Evolutionary conservation across 2,329 filamentous ascomycete species (phyloP), one percentile per base, ranked within the genome.

Genomic region (Coniochaeta sp.): DNA sequence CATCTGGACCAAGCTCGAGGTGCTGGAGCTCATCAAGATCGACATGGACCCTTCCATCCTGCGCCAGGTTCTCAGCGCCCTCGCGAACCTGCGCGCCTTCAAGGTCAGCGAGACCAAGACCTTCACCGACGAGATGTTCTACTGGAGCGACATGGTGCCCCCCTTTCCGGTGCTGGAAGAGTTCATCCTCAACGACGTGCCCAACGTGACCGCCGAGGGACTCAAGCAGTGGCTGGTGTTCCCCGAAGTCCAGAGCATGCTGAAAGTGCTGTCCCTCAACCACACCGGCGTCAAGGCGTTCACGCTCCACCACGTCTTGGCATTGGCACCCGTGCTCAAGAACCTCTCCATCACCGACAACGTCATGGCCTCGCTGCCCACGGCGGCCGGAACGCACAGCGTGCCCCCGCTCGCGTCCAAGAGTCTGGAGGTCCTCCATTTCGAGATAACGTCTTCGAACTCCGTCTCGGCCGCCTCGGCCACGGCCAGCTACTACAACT

Each of bases 101-200:
- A 93, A 90, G 64, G 79, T 96, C 24, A 83, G 85, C 5, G 82
- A 89, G 61, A 83, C 90, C 47, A 78, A 80, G 10, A 86, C 84
- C 73, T 80, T 96, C 62, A 87, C 89, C 58, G 90, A 97, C 69
- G 85, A 88, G 57, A 81, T 93, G n/a, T 88, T 97, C 68, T 79
- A 84, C 24, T 77, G 82, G 57, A 84, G 83, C 60, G 81, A 88
- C 16, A 80, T 84, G 52, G 75, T 93, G 1, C 88, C 89, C 1
- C 82, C 85, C 0, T 88, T 96, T 61, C 92, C 92, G 0, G 79
- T 90, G 0, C 74, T 97, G 19, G 83, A 88, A 64, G 86, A 89
- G 65, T 77, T 97, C 28, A 84, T 87, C 34, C 77, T 97, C 55
- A 86, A 87, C 63, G 84, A 91, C 63, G 85, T 84, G 12, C 88